Base-by-base conservation (phyloP, 768 basidiomycete genomes). In the Calocera cornea region DNA sequence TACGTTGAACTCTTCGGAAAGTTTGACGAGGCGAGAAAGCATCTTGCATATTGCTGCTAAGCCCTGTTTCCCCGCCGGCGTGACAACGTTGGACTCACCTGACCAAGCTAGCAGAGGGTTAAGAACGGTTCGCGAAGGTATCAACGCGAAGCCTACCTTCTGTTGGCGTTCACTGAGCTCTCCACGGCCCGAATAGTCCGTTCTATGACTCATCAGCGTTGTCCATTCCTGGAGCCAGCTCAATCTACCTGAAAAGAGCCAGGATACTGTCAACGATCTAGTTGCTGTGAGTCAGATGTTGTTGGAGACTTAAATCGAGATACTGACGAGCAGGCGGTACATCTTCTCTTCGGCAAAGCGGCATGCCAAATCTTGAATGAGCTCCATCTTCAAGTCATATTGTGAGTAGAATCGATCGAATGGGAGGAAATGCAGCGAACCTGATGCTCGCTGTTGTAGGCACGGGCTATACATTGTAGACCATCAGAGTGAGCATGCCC, bases 201-300 rank as follows among this genome's bases (percentile, higher is more conserved):
- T 90, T 22, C 54, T 60, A 1, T 12, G 38, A 34, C 16, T 12
- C 31, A n/a, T 34, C 49, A 22, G 49, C 64, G 40, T n/a, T 2
- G 19, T 22, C n/a, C 16, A 34, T 22, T n/a, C 19, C 36, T 38
- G 5, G 50, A 36, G 74, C 19, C 3, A 2, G 27, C 2, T 27
- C 2, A 10, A 5, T 22, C 54, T 29, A 60, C 54, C 93, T 86
- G 76, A 98, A 98, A 5, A 95, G 82, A 33, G 95, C 95, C 92
- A 98, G 95, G 69, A 97, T 95, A 72, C 91, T 94, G 75, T 97
- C 95, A 38, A 97, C 84, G 68, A 97, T 93, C 88, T 95, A 73
- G 3, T 67, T 14, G 72, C 49, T 67, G 74, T 72, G 75, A 72
- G 24, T 72, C 72, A 67, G 74, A 73, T 64, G 72, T 75, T 50